These are phyloP conservation scores for Fusarium cyanostomum DNA, from an alignment of 2,329 filamentous ascomycete species.

Conservation along the genomic window DNA sequence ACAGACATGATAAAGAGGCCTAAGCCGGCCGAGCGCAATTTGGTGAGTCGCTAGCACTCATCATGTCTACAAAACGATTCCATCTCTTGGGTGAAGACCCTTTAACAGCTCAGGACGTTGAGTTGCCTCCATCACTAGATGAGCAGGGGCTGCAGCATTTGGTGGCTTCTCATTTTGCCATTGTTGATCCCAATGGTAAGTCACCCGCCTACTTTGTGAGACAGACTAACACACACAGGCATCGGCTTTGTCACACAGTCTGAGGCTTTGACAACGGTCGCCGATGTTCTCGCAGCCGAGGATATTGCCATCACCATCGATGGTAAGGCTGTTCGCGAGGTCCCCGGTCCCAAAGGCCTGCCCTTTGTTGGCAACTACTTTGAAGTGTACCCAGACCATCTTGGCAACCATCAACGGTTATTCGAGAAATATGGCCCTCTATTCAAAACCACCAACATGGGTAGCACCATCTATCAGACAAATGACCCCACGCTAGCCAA, in stretches of 20 bases:
- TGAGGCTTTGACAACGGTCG: conserved; percentile 44
- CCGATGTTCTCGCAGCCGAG: conserved; percentile 48
- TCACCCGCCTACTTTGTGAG: background rate
- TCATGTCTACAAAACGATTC: conserved; percentile 52
- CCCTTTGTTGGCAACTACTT: conserved; percentile 64
- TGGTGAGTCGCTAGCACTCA: background rate
- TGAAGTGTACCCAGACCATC: conserved; percentile 65
- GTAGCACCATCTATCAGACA: conserved; percentile 59
- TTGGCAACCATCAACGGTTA: conserved; percentile 65
- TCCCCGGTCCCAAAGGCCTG: conserved; percentile 60
- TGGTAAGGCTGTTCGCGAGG: conserved; percentile 57
- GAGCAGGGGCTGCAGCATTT: conserved; percentile 52
- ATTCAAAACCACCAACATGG: conserved; percentile 62
- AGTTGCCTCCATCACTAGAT: conserved; percentile 48
- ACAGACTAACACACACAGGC: conserved; percentile 40
- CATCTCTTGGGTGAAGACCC: conserved; percentile 54
- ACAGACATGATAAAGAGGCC: conserved; percentile 22
- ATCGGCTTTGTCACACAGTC: conserved; percentile 50
- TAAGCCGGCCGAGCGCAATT: background rate
- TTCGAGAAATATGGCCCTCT: conserved; percentile 63
- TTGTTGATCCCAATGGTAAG: conserved; percentile 54
- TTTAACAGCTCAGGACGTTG: conserved; percentile 49
- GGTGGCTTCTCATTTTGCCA: conserved; percentile 54
- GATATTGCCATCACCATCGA: conserved; percentile 58
- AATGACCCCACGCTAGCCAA: conserved; percentile 59